Conservation (phyloP, 1,139 yeast species). For the Suhomyces terraborum region DNA sequence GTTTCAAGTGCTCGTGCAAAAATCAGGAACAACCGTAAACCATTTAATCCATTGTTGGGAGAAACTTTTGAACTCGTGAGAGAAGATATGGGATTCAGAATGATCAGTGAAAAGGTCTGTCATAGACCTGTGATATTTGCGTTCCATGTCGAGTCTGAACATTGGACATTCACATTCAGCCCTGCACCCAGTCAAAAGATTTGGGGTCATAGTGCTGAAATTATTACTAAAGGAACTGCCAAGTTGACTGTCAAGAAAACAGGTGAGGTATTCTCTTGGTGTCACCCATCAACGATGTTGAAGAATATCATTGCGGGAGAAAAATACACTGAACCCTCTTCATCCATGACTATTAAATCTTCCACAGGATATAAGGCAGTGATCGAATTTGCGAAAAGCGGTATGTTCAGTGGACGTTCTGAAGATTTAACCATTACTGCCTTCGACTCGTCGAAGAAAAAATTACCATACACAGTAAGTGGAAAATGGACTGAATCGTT, state of each 20-base stretch:
- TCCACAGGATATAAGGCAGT: slow-evolving; percentile 68
- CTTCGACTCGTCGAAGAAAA: slow-evolving; percentile 37
- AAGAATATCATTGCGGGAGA: slow-evolving; percentile 94
- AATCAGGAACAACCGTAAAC: slow-evolving; percentile 78
- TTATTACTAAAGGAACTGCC: slow-evolving; percentile 71
- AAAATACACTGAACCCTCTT: slow-evolving; percentile 87
- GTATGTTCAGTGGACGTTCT: slow-evolving; percentile 86
- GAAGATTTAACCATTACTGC: slow-evolving; percentile 71
- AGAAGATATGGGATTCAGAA: slow-evolving; percentile 70
- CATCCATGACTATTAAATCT: slow-evolving; percentile 65
- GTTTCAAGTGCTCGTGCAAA: slow-evolving; percentile 72
- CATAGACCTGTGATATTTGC: slow-evolving; percentile 88
- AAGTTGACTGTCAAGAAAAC: slow-evolving; percentile 56
- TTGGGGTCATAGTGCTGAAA: slow-evolving; percentile 93
- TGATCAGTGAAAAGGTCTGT: slow-evolving; percentile 74
- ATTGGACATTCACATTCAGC: slow-evolving; percentile 77
- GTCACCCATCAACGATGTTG: slow-evolving; percentile 77
- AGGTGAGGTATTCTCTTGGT: slow-evolving; percentile 78
- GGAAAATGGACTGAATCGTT: slow-evolving; percentile 82
- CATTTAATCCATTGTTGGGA: slow-evolving; percentile 88
- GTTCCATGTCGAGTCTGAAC: slow-evolving; percentile 65
- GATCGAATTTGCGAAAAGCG: slow-evolving; percentile 67
- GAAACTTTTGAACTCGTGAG: slow-evolving; percentile 85
- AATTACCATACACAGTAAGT: slow-evolving; percentile 44
- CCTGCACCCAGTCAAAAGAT: slow-evolving; percentile 86